phyloP scores from a whole-genome alignment of 345 rosid genomes.

The Arabidopsis suecica region DNA sequence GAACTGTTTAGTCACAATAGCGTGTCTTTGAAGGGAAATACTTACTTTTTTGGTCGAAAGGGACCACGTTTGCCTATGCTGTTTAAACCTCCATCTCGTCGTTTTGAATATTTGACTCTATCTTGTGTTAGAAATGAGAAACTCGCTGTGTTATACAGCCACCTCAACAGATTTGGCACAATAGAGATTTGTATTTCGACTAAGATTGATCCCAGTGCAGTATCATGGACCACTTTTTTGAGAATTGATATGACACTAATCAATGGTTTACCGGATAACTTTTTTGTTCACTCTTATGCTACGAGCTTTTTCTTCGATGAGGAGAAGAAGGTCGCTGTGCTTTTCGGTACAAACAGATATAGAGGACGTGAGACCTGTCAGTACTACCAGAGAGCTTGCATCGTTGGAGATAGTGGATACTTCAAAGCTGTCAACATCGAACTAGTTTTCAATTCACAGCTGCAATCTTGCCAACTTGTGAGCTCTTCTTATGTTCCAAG shows the following conservation, averaged over 20 bases:
- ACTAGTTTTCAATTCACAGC: not conserved
- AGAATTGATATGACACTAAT: not conserved
- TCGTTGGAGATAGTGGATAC: slow-evolving; percentile 1
- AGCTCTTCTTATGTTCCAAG: slow-evolving; percentile 19
- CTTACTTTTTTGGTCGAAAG: not conserved
- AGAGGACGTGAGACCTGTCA: not conserved
- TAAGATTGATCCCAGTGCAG: not conserved
- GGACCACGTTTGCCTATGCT: not conserved
- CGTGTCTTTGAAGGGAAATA: not conserved
- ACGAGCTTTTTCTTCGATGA: slow-evolving; percentile 6
- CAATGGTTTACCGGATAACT: not conserved
- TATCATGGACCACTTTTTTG: not conserved
- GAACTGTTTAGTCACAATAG: not conserved
- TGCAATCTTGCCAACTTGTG: not conserved
- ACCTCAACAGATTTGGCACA: not conserved
- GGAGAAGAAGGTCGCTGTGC: slow-evolving; percentile 6
- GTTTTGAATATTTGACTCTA: not conserved
- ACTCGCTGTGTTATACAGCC: not conserved
- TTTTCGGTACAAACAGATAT: not conserved
- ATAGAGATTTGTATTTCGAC: not conserved
- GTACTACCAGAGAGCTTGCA: not conserved
- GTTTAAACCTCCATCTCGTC: not conserved
- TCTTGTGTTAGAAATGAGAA: slow-evolving; percentile 7
- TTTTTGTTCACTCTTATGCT: not conserved
- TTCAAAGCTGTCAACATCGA: not conserved